Conservation (phyloP, 176 grass and related monocot genomes). For the Hsuehochloa calcarea region DNA sequence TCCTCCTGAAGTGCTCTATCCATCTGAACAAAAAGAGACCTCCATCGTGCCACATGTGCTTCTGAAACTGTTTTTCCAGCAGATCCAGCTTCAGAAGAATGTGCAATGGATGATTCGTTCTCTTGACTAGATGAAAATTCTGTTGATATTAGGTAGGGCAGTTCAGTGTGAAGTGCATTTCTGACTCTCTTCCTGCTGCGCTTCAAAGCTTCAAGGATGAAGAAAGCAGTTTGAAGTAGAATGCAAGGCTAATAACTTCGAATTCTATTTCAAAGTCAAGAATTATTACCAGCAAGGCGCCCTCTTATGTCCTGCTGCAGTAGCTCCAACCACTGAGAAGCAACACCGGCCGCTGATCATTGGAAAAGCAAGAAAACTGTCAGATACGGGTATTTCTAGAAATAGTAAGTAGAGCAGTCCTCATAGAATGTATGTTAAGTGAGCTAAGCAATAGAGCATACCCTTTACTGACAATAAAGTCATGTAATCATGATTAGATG, state of each 20-base stretch:
- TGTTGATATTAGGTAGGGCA: slow-evolving; percentile 76
- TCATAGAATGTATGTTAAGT: background rate
- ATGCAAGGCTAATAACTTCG: background rate
- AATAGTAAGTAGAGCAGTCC: background rate
- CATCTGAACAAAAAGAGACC: slow-evolving; percentile 85
- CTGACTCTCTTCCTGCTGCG: slow-evolving; percentile 72
- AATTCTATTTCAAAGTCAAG: background rate
- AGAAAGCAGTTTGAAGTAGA: background rate
- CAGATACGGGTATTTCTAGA: slow-evolving; percentile 23
- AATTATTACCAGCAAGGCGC: slow-evolving; percentile 75
- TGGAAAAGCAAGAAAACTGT: slow-evolving; percentile 15
- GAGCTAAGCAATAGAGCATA: slow-evolving; percentile 30
- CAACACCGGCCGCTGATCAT: slow-evolving; percentile 77
- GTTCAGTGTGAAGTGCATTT: slow-evolving; percentile 77
- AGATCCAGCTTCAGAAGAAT: slow-evolving; percentile 41
- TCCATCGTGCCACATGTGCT: slow-evolving; percentile 77
- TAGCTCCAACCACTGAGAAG: slow-evolving; percentile 91
- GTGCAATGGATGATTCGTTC: slow-evolving; percentile 41
- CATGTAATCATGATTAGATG: slow-evolving; percentile 58
- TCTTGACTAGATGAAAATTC: slow-evolving; percentile 74
- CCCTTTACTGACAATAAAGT: slow-evolving; percentile 77
- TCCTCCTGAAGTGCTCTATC: slow-evolving; percentile 84
- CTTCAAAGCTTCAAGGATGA: slow-evolving; percentile 64
- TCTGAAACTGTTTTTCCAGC: slow-evolving; percentile 52
- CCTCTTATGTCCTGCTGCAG: slow-evolving; percentile 93